Percentiles rank a stretch among this genome's conserved stretches.
These are phyloP conservation scores for Ophiostoma sp. DNA, from an alignment of 2,329 filamentous ascomycete species.

Conservation along the genomic window DNA sequence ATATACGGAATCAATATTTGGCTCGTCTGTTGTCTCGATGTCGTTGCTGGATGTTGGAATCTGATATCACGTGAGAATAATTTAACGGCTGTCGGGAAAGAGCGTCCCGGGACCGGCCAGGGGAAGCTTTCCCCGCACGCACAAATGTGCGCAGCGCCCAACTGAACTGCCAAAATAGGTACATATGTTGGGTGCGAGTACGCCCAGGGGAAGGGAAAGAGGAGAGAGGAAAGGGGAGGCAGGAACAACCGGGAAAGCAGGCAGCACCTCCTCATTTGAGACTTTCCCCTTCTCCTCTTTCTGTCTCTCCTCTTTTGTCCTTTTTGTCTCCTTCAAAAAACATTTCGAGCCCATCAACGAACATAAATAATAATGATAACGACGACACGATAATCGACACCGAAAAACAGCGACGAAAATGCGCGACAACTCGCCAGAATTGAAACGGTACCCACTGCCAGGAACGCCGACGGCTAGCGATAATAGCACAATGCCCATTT, in stretches of 20 bases:
- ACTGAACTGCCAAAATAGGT: neutral
- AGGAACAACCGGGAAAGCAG: conserved; percentile 1
- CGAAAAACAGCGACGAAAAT: neutral
- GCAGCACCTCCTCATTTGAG: conserved; percentile 18
- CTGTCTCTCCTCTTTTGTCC: neutral
- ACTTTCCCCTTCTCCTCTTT: neutral
- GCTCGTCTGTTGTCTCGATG: too few species aligned
- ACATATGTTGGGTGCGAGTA: neutral
- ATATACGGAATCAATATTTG: too few species aligned
- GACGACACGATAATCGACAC: neutral
- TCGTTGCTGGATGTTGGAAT: neutral
- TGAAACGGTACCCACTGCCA: neutral
- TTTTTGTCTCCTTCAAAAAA: neutral
- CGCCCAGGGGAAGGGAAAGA: neutral
- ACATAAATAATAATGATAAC: neutral
- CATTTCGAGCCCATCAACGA: neutral
- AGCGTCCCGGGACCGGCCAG: neutral
- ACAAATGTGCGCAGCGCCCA: neutral
- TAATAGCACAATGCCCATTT: neutral
- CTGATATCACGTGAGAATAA: neutral
- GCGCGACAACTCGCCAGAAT: neutral
- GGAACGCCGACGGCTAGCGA: conserved; percentile 4
- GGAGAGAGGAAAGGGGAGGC: neutral
- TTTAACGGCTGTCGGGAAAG: neutral
- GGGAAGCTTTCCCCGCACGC: conserved; percentile 24